Base-by-base conservation (phyloP, 306 rosid species). In the Delonix regia region DNA sequence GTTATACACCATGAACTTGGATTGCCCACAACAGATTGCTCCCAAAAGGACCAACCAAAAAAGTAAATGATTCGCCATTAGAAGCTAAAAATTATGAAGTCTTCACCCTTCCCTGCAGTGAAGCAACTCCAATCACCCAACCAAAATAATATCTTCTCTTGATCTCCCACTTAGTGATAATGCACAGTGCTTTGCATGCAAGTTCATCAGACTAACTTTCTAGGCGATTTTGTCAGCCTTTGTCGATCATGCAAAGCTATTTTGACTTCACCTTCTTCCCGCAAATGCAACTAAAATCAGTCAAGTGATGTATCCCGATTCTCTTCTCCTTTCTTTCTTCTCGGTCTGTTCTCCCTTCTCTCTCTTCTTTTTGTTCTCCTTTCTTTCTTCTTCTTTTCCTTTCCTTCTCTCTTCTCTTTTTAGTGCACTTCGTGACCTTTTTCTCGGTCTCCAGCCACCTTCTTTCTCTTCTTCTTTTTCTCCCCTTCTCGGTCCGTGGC, bases 1-100 rank as follows among this genome's bases (percentile, higher is more conserved):
- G 75, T 91, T 86, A 77, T 91, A 91, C 25, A 44, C 88, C 27
- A 73, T 85, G 25, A 51, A 85, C 71, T 85, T 73, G 19, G 88
- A 81, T 53, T 81, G 10, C 38, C 80, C 88, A 69, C 33, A 73
- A 21, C n/a, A n/a, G n/a, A n/a, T n/a, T n/a, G n/a, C n/a, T n/a
- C n/a, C n/a, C n/a, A n/a, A n/a, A n/a, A n/a, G 78, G 88, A 82
- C 75, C 71, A 81, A 45, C 85, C 73, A 38, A 74, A 85, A 78
- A 11, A 85, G 39, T 44, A 69, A 55, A 4, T 16, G 33, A 24
- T 77, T 53, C 73, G 74, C 85, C 88, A 85, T 81, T 60, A 25
- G 74, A 69, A 42, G 69, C 38, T 56, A 62, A 71, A 65, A 71
- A 70, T 21, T 74, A 68, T 2, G 71, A 84, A 57, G 49, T 34